Conservation (phyloP, 2,329 filamentous ascomycete genomes). For the Bimuria novae-zelandiae region DNA sequence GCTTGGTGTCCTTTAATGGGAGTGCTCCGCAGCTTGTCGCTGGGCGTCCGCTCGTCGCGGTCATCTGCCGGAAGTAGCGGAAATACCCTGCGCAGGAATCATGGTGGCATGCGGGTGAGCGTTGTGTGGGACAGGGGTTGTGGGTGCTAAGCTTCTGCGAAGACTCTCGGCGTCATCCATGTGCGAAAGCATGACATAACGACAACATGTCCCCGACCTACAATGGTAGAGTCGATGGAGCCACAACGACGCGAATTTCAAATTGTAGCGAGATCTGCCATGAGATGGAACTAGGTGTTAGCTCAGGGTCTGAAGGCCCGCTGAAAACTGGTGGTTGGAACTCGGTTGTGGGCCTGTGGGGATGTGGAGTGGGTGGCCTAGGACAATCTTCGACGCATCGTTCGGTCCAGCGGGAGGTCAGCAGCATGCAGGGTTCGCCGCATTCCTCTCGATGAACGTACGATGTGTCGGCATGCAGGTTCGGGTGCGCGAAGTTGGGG, state of each 20-base stretch:
- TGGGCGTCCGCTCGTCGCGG: slow-evolving; percentile 1
- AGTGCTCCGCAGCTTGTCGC: not conserved
- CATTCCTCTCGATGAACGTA: too few relatives aligned
- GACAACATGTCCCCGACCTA: not conserved
- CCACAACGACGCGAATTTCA: not conserved
- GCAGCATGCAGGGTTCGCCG: not conserved
- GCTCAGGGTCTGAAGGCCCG: slow-evolving; percentile 1
- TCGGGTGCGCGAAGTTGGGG: not conserved
- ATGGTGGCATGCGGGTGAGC: slow-evolving; percentile 11
- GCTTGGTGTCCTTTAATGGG: not conserved
- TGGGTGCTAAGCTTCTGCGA: slow-evolving; percentile 14
- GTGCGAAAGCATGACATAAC: slow-evolving; percentile 11
- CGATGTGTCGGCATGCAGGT: not conserved
- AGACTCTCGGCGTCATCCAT: slow-evolving; percentile 11
- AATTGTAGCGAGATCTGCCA: not conserved
- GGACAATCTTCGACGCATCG: slow-evolving; percentile 1
- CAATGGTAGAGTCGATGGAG: too few relatives aligned
- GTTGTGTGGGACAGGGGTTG: slow-evolving; percentile 9
- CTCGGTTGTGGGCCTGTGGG: not conserved
- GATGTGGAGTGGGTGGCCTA: not conserved
- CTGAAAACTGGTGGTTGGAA: not conserved
- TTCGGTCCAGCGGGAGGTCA: slow-evolving; percentile 30
- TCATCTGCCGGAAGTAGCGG: slow-evolving; percentile 14
- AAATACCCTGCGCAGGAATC: slow-evolving; percentile 17
- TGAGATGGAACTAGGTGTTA: not conserved